Base-by-base conservation (phyloP, 352 stramenopile species). In the Albugo candida region DNA sequence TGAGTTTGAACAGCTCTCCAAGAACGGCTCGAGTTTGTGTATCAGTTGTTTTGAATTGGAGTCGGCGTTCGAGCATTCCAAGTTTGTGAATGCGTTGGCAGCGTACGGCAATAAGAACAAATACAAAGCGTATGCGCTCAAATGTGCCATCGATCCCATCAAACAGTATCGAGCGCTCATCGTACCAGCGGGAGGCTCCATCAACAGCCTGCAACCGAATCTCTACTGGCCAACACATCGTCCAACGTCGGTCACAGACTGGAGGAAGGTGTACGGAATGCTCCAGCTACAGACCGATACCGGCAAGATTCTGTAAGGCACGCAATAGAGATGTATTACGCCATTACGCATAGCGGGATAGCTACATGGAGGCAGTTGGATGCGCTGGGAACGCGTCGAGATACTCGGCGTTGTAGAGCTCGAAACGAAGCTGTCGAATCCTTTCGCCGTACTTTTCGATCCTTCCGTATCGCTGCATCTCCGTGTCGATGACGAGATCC, bases 351-450 rank as follows among this genome's bases (percentile, higher is more conserved):
- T n/a, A n/a, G n/a, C n/a, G n/a, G n/a, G n/a, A n/a, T n/a, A n/a
- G n/a, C n/a, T n/a, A n/a, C n/a, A n/a, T n/a, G n/a, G n/a, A n/a
- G n/a, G n/a, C n/a, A n/a, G n/a, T n/a, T n/a, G n/a, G n/a, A n/a
- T n/a, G n/a, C n/a, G n/a, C n/a, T n/a, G n/a, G n/a, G n/a, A n/a
- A n/a, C n/a, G n/a, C n/a, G n/a, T 85, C 75, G 18, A 86, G 58
- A 54, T 92, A 93, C 53, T 93, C 78, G 8, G 66, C 70, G 46
- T 93, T 91, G 55, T 93, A 76, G 48, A 87, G 85, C 47, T 88
- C 74, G 55, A 87, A 91, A 34, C 75, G 66, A 11, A 72, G 67
- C 47, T 84, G 75, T 16, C 78, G 77, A 54, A 91, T 87, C 24
- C 87, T 58, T 10, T 72, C 64, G 0, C 70, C 73, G 41, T 86